phyloP scores from a whole-genome alignment of 306 rosid genomes.

The Prunus kanzakura region DNA sequence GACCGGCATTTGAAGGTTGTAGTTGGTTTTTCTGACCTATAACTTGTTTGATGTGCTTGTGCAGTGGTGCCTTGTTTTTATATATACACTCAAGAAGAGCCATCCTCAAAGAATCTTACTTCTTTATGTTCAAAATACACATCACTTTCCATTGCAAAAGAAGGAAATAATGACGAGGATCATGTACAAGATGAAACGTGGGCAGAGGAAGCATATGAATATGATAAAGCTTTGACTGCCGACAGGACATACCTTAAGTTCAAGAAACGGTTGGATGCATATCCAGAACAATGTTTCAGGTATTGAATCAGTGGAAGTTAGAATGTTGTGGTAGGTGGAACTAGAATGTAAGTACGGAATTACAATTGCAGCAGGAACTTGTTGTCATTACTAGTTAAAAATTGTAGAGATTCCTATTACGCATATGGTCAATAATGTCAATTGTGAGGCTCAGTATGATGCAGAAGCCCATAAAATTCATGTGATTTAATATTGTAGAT shows the following conservation, averaged over 20 bases:
- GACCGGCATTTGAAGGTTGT: neutral
- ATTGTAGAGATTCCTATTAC: neutral
- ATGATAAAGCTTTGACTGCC: slow-evolving; percentile 80
- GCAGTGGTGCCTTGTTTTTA: slow-evolving; percentile 94
- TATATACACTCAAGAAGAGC: slow-evolving; percentile 54
- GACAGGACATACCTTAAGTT: slow-evolving; percentile 89
- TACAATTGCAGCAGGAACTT: neutral
- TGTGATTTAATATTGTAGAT: neutral
- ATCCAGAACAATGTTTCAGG: slow-evolving; percentile 92
- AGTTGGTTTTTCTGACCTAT: neutral
- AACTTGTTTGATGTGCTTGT: slow-evolving; percentile 20
- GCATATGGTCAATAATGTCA: neutral
- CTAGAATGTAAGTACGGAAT: neutral
- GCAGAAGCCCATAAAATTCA: neutral
- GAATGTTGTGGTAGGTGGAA: neutral
- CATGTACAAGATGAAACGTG: slow-evolving; percentile 52
- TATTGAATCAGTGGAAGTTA: slow-evolving; percentile 19
- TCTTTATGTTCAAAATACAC: slow-evolving; percentile 55
- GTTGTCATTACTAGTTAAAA: neutral
- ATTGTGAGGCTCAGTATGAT: neutral
- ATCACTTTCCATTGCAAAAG: slow-evolving; percentile 59
- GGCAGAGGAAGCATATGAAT: slow-evolving; percentile 73
- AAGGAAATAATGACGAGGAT: slow-evolving; percentile 36
- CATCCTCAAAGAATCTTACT: slow-evolving; percentile 39
- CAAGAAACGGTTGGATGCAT: slow-evolving; percentile 74